Percentiles rank a stretch among this genome's conserved stretches.
Evolutionary conservation across 2,329 filamentous ascomycete genomes (phyloP).

Genomic region (Sclerotinia spermophila): DNA sequence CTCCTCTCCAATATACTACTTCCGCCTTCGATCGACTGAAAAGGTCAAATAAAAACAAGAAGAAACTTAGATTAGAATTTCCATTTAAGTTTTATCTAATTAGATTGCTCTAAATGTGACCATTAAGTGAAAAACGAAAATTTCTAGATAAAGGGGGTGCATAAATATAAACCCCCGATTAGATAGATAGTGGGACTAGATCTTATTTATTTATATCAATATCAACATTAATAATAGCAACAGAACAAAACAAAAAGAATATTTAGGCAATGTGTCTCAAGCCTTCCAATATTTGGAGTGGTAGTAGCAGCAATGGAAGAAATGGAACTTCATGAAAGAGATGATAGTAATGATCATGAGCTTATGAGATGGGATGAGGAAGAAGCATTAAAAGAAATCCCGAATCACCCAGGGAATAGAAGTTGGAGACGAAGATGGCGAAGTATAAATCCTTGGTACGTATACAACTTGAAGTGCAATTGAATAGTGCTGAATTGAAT

Average conservation of each 20-base stretch:
- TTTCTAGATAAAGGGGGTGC: too few species aligned
- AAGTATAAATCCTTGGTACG: conserved; percentile 5
- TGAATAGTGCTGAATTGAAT: neutral
- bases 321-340: neutral
- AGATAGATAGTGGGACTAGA: conserved; percentile 5
- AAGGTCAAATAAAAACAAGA: too few species aligned
- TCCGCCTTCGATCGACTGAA: too few species aligned
- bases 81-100: too few species aligned
- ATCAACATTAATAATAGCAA: neutral
- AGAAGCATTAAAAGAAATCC: neutral
- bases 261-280: neutral
- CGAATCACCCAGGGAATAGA: neutral
- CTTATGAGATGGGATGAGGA: conserved; percentile 13
- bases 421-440: conserved; percentile 15
- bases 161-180: too few species aligned
- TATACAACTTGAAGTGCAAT: neutral
- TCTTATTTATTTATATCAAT: neutral
- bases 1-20: too few species aligned
- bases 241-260: neutral
- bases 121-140: too few species aligned
- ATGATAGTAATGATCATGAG: neutral
- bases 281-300: neutral
- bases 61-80: too few species aligned
- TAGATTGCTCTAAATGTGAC: too few species aligned
- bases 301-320: conserved; percentile 11